Percentiles rank a stretch among this genome's conserved stretches.
Evolutionary conservation across 2,329 filamentous ascomycete species (phyloP).

Genomic region (Aspergillaceae sp.): DNA sequence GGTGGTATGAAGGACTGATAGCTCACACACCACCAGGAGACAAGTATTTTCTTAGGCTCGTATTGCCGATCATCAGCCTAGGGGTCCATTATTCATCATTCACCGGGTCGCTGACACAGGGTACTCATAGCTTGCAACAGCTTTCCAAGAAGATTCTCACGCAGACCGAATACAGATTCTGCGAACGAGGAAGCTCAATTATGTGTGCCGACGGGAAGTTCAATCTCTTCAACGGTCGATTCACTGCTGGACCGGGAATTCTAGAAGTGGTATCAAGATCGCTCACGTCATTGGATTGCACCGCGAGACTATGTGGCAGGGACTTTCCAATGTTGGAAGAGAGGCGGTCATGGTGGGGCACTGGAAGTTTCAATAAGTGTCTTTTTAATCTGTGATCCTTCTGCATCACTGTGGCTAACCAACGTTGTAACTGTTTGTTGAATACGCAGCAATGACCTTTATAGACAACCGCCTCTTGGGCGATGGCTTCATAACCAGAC

Average conservation of each 20-base stretch:
- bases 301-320: constrained; percentile 1
- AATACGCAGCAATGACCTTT: constrained; percentile 6
- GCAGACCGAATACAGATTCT: constrained; percentile 3
- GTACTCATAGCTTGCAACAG: background rate
- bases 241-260: constrained; percentile 3
- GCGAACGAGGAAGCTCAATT: constrained; percentile 5
- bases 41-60: constrained; percentile 5
- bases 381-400: background rate
- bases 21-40: background rate
- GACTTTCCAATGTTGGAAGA: background rate
- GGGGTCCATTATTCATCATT: constrained; percentile 6
- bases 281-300: constrained; percentile 5
- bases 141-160: constrained; percentile 1
- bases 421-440: background rate
- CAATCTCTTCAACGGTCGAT: constrained; percentile 7
- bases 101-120: background rate
- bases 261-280: constrained; percentile 6
- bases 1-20: constrained; percentile 6
- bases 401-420: background rate
- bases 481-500: constrained; percentile 1
- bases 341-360: constrained; percentile 6
- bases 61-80: constrained; percentile 3
- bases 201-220: constrained; percentile 7
- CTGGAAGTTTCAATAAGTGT: constrained; percentile 4
- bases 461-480: background rate